These are phyloP conservation scores for Gamsiella multidivaricata DNA, from an alignment of 192 early-diverging fungal genomes.

Conservation along the genomic window DNA sequence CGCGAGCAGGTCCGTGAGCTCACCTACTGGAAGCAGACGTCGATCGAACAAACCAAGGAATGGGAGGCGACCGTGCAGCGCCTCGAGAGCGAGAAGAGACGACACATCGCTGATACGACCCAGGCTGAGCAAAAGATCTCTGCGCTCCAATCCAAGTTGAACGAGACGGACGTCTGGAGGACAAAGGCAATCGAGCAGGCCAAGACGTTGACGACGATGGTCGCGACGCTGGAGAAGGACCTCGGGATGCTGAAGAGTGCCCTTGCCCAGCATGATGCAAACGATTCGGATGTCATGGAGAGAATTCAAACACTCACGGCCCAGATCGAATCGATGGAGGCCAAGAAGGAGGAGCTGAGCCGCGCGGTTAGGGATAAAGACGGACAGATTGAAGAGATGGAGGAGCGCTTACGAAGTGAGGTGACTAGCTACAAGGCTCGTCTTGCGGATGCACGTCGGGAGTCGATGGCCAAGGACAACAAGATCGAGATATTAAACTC, in stretches of 20 bases:
- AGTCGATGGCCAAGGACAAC: conserved; percentile 15
- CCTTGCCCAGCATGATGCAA: conserved; percentile 18
- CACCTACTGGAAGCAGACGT: conserved; percentile 26
- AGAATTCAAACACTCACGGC: conserved; percentile 1
- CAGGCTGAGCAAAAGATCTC: conserved; percentile 3
- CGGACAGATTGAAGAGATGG: conserved; percentile 1
- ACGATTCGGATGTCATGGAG: conserved; percentile 6
- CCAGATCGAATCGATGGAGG: conserved; percentile 18
- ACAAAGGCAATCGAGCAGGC: conserved; percentile 16
- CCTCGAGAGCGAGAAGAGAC: conserved; percentile 20
- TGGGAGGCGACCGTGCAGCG: conserved; percentile 26
- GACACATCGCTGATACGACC: neutral
- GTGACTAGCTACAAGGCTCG: neutral
- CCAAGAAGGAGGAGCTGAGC: conserved; percentile 1
- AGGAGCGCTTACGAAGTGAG: conserved; percentile 1
- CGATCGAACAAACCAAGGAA: conserved; percentile 28
- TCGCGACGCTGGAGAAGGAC: conserved; percentile 11
- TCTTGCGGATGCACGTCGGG: conserved; percentile 6
- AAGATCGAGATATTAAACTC: conserved; percentile 19
- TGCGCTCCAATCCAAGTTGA: neutral
- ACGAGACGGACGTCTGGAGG: conserved; percentile 13
- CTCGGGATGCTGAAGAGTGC: conserved; percentile 1
- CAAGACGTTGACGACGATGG: conserved; percentile 19
- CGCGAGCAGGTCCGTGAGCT: conserved; percentile 23
- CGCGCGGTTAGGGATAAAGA: conserved; percentile 9